Base-by-base conservation (phyloP, 768 basidiomycete species). In the Collybia nuda region DNA sequence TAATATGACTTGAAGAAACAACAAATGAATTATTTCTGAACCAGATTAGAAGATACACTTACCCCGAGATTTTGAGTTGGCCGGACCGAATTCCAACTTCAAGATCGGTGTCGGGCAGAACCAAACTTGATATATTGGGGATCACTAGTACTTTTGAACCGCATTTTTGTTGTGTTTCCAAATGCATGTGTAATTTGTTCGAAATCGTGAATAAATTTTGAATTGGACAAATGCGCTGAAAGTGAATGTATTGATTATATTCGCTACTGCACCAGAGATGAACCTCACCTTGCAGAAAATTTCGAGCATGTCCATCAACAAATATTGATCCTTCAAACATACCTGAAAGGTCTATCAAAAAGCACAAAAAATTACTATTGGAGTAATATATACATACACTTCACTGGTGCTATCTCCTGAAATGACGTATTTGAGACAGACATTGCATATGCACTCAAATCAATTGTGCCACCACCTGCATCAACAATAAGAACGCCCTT, bases 391-490 rank as follows among this genome's bases (percentile, higher is more conserved):
- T 36, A 78, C 61, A n/a, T n/a, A n/a, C n/a, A n/a, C n/a, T n/a
- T n/a, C n/a, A n/a, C n/a, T n/a, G n/a, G n/a, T n/a, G n/a, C n/a
- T n/a, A n/a, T n/a, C n/a, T n/a, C n/a, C n/a, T n/a, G n/a, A n/a
- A n/a, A n/a, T n/a, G n/a, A n/a, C n/a, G n/a, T n/a, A n/a, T n/a
- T n/a, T n/a, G n/a, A n/a, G 17, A 76, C 68, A n/a, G 59, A 74
- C 65, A 70, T 41, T 61, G 77, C 76, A 9, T 82, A 82, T 12
- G 73, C 68, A 51, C 77, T 80, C 35, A 81, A 62, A 49, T 82
- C 81, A 15, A 81, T 64, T 0, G 78, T 82, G 18, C 78, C 80
- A 19, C 78, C 78, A 6, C 81, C 81, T 7, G 77, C 78, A 56
- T 83, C 81, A 6, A 81, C 71, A 12, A 82, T 59, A 14, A 79